A percentile compares a stretch with the other conserved stretches of the same genome.
phyloP scores from a whole-genome alignment of 2,329 filamentous ascomycete genomes.

The Dothideomycetes sp. region DNA sequence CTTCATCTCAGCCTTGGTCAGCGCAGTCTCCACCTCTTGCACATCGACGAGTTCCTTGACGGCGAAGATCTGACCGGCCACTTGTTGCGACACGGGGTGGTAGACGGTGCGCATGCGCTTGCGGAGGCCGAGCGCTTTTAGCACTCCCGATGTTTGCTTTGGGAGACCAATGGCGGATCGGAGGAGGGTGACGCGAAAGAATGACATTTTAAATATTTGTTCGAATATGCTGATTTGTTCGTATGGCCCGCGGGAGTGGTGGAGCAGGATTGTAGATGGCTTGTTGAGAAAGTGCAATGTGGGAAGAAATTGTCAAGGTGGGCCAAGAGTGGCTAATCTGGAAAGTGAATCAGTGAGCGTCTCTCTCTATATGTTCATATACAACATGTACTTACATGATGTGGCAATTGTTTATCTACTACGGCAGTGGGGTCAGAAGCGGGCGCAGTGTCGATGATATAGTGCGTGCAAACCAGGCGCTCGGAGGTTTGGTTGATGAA shows the following conservation, averaged over 20 bases:
- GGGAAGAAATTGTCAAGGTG: slow-evolving; percentile 1
- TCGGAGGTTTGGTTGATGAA: too few species aligned
- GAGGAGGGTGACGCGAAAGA: slow-evolving; percentile 84
- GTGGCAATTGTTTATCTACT: too few species aligned
- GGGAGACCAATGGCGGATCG: slow-evolving; percentile 81
- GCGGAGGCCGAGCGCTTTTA: slow-evolving; percentile 74
- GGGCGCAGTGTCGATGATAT: too few species aligned
- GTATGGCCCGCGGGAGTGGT: background rate
- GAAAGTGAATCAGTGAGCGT: too few species aligned
- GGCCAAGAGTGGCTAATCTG: too few species aligned
- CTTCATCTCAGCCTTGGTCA: slow-evolving; percentile 60
- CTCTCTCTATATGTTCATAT: too few species aligned
- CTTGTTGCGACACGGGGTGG: slow-evolving; percentile 68
- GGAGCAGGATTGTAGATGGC: background rate
- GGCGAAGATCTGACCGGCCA: slow-evolving; percentile 84
- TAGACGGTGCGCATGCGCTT: slow-evolving; percentile 82
- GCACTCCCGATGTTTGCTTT: slow-evolving; percentile 64
- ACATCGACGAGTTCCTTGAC: slow-evolving; percentile 88
- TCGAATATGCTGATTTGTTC: too few species aligned
- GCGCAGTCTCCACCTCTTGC: slow-evolving; percentile 56
- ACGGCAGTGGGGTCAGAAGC: too few species aligned
- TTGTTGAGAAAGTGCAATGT: background rate
- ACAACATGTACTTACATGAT: too few species aligned
- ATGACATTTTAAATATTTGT: too few species aligned
- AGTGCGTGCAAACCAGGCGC: too few species aligned